Base-by-base conservation (phyloP, 2,329 filamentous ascomycete genomes). In the Didymella lethalis region DNA sequence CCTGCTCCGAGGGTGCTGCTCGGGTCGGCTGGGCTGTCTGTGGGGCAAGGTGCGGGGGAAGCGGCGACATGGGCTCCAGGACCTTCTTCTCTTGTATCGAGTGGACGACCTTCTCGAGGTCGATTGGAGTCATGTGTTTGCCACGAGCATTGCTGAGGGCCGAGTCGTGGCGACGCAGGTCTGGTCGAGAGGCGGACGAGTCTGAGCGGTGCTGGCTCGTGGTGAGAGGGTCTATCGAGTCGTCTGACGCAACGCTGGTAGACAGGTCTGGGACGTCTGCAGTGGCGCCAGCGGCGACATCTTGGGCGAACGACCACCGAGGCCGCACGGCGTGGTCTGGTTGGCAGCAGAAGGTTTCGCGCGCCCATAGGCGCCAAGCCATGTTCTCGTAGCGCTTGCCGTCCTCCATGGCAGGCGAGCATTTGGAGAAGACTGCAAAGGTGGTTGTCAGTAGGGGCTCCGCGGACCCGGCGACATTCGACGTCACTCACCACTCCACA, bases 351-450 rank as follows among this genome's bases (percentile, higher is more conserved):
- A 97, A 92, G 11, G 91, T 94, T 76, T 98, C 93, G 71, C 93
- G 86, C 71, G 92, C 96, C 94, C 93, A 98, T 62, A 98, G 82
- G 70, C 95, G 85, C 95, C 95, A 98, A 76, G 71, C 96, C 64
- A 99, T 83, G 81, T 99, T 98, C 78, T 98, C 95, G 75, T 97
- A 83, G 73, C 95, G 86, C 74, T 92, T 88, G 57, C 95, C 95
- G 79, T 98, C 91, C 76, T 97, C 92, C 76, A 98, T 90, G 51
- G 93, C 95, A 73, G 95, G 92, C 74, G 93, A 92, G 79, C 94
- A 97, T 80, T 93, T 92, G 50, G 93, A 94, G 76, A 98, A 97
- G 61, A 98, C 93, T 95, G 74, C 41, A 60, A 31, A 11, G 53
- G 48, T 40, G 59, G 16, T 43, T 47, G 65, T 76, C 68, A 77